A percentile compares a stretch with the other conserved stretches of the same genome.
Conservation (phyloP, 306 rosid genomes). For the Cicer judaicum region DNA sequence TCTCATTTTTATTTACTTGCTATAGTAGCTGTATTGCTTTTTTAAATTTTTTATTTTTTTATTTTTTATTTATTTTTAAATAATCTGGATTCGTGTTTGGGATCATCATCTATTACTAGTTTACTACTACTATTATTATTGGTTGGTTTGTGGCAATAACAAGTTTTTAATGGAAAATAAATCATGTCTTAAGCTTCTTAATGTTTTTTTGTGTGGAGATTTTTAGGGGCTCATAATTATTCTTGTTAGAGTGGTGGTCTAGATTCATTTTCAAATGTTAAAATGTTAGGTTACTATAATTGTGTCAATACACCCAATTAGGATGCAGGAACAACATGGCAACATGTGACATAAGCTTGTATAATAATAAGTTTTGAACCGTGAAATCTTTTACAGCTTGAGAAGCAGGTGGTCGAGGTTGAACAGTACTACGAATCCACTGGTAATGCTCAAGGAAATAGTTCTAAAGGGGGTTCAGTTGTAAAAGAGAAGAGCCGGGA, state of each 20-base stretch:
- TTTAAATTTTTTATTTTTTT: too few relatives aligned
- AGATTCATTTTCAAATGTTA: constrained; percentile 5
- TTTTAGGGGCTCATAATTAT: constrained; percentile 1
- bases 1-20: neutral
- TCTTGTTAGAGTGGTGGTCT: neutral
- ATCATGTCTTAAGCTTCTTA: neutral
- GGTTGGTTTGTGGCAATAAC: neutral
- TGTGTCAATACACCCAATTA: neutral
- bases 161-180: constrained; percentile 6
- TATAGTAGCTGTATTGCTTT: neutral
- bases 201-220: neutral
- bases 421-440: constrained; percentile 53
- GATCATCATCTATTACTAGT: neutral
- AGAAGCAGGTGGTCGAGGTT: constrained; percentile 63
- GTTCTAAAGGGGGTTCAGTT: constrained; percentile 57
- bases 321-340: neutral
- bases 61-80: neutral
- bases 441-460: constrained; percentile 47
- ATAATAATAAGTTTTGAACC: constrained; percentile 22
- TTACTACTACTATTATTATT: neutral
- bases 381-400: constrained; percentile 55
- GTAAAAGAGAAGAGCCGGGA: constrained; percentile 65
- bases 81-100: neutral
- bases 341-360: neutral
- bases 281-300: constrained; percentile 1